phyloP scores from a whole-genome alignment of 441 rosid genomes.

The Geranium incanum region DNA sequence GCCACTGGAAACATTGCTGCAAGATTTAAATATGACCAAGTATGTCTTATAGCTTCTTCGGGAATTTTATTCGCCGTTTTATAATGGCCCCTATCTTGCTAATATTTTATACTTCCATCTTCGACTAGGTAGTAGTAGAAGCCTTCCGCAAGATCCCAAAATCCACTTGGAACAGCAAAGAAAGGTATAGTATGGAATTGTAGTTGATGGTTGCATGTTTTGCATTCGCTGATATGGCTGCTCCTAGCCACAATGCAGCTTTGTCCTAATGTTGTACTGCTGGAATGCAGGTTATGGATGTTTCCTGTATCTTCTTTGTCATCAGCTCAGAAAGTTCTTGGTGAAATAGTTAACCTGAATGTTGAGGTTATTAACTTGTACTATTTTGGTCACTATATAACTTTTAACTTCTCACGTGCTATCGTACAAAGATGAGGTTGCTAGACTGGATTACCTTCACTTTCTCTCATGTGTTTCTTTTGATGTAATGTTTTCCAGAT shows the following conservation, averaged over 20 bases:
- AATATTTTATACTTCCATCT: constrained; percentile 15
- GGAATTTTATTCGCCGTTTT: background rate
- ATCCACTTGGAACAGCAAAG: constrained; percentile 88
- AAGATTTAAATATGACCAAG: constrained; percentile 64
- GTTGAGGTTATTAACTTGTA: constrained; percentile 47
- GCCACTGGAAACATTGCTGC: constrained; percentile 67
- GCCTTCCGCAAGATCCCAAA: constrained; percentile 74
- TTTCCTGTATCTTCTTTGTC: constrained; percentile 69
- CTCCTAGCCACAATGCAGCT: constrained; percentile 7
- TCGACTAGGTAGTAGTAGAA: constrained; percentile 49
- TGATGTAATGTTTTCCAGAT: constrained; percentile 35
- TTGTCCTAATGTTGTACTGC: constrained; percentile 21
- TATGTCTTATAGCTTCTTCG: constrained; percentile 19
- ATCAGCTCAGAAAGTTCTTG: constrained; percentile 50
- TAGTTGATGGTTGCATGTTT: constrained; percentile 8
- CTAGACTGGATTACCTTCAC: background rate
- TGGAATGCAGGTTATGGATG: constrained; percentile 61
- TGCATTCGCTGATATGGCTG: constrained; percentile 9
- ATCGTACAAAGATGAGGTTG: background rate
- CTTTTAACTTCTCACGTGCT: background rate
- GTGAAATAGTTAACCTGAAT: constrained; percentile 38
- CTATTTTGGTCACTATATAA: constrained; percentile 9
- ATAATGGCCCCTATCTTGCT: constrained; percentile 6
- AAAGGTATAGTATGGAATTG: constrained; percentile 40
- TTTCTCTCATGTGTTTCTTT: background rate